Evolutionary conservation across 164 flowering plant species (phyloP).

Genomic region (grape (Vitis vinifera)): ASM3070453v1 NC_081807.1:13284001-13284500

Average conservation of each 20-base stretch:
- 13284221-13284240: slow-evolving; percentile 69
- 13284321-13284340: too few relatives aligned
- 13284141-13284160: slow-evolving; percentile 54
- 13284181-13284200: slow-evolving; percentile 67
- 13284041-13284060: slow-evolving; percentile 79
- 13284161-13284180: slow-evolving; percentile 73
- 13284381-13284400: too few relatives aligned
- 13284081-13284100: slow-evolving; percentile 76
- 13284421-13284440: too few relatives aligned
- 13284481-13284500: too few relatives aligned
- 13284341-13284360: too few relatives aligned
- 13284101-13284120: slow-evolving; percentile 81
- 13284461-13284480: too few relatives aligned
- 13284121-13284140: slow-evolving; percentile 74
- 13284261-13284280: neutral
- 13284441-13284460: too few relatives aligned
- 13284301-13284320: neutral
- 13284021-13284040: slow-evolving; percentile 32
- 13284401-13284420: too few relatives aligned
- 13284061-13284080: slow-evolving; percentile 68
- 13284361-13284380: too few relatives aligned
- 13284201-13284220: slow-evolving; percentile 72
- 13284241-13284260: slow-evolving; percentile 65
- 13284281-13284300: neutral
- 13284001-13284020: neutral